Percentiles rank a stretch among this genome's conserved stretches.
phyloP scores from a whole-genome alignment of 1,284 basidiomycete species.

The Ustilago hordei region DNA sequence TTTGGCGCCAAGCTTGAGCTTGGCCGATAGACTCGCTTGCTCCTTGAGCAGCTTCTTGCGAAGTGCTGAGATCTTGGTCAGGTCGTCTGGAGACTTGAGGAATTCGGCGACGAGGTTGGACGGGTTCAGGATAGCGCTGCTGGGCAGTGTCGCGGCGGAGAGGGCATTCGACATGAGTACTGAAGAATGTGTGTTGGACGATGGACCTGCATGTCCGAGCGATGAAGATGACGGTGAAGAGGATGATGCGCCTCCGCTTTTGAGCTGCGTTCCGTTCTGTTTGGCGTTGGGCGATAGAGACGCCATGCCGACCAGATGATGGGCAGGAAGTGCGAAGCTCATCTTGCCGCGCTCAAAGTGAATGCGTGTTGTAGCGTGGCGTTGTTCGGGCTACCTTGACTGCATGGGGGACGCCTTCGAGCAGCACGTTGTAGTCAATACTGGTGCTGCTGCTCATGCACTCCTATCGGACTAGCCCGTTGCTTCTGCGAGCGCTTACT shows the following conservation, averaged over 20 bases:
- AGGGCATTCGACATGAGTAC: conserved; percentile 29
- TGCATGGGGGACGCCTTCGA: conserved; percentile 9
- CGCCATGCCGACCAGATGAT: conserved; percentile 15
- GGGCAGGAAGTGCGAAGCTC: conserved; percentile 34
- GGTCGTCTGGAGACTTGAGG: conserved; percentile 82
- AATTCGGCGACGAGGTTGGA: conserved; percentile 60
- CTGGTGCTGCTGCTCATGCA: not conserved
- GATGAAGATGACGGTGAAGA: conserved; percentile 28
- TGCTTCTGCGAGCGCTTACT: not conserved
- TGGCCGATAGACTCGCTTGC: conserved; percentile 91
- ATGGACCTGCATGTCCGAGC: conserved; percentile 27
- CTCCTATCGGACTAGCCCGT: not conserved
- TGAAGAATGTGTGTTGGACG: conserved; percentile 13
- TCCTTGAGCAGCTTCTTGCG: conserved; percentile 96
- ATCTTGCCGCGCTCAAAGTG: conserved; percentile 9
- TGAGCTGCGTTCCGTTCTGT: conserved; percentile 18
- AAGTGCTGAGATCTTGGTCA: conserved; percentile 87
- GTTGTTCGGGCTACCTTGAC: not conserved
- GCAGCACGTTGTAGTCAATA: not conserved
- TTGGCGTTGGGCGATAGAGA: conserved; percentile 4
- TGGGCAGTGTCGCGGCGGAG: conserved; percentile 26
- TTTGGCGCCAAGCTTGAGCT: conserved; percentile 90
- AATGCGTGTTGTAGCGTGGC: not conserved
- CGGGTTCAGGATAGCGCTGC: conserved; percentile 15
- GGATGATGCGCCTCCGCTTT: conserved; percentile 10